These are phyloP conservation scores for Aureobasidium sp. DNA, from an alignment of 2,329 filamentous ascomycete genomes.

Conservation along the genomic window DNA sequence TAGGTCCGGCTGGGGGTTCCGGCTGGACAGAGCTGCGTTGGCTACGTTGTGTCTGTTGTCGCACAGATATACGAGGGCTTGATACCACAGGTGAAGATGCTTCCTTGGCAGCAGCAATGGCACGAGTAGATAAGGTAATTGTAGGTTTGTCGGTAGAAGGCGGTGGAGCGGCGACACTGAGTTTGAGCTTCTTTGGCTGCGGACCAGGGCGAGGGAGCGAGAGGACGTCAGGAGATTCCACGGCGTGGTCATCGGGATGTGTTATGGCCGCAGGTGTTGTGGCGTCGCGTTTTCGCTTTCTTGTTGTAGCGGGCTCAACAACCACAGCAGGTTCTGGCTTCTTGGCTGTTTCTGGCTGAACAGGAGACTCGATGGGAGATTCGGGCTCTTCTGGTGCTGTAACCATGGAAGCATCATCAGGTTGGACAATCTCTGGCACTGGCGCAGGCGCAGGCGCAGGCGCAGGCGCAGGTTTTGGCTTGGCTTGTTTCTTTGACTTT, in stretches of 20 bases:
- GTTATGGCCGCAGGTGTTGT: conserved; percentile 28
- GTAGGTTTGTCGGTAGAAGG: neutral
- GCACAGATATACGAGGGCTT: neutral
- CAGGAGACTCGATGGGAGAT: neutral
- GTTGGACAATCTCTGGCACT: neutral
- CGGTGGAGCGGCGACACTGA: conserved; percentile 20
- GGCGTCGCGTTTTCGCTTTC: conserved; percentile 52
- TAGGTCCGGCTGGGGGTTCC: conserved; percentile 13
- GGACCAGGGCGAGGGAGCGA: conserved; percentile 21
- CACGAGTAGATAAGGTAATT: neutral
- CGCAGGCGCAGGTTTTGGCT: neutral
- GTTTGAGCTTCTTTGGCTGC: conserved; percentile 31
- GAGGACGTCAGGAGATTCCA: conserved; percentile 16
- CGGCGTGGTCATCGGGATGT: neutral
- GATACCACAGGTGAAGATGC: neutral
- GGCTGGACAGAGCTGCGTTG: conserved; percentile 4
- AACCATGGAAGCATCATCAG: neutral
- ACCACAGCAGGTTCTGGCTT: conserved; percentile 19
- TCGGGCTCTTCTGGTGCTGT: neutral
- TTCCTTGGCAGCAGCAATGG: conserved; percentile 19
- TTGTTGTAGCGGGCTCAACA: conserved; percentile 20
- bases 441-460: neutral
- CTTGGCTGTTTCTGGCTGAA: neutral
- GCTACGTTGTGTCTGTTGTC: conserved; percentile 12
- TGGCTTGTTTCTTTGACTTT: conserved; percentile 3